Evolutionary conservation across 257 asterid species (phyloP), one percentile per base, ranked within the genome.

Genomic region (Solanum pimpinellifolium): DNA sequence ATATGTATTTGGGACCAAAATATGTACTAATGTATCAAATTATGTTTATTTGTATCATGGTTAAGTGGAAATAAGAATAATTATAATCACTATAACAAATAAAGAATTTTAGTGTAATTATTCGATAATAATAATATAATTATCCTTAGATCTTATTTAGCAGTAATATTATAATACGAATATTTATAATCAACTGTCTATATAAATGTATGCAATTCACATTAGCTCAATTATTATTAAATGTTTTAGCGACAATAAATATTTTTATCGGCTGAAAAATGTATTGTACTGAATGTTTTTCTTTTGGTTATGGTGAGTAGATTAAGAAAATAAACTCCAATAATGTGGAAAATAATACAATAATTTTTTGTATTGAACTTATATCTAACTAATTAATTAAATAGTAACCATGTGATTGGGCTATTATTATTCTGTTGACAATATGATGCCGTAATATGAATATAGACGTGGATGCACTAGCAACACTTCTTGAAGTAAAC

Each of bases 381-480:
- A n/a, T 31, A 80, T 11, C 65, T 31, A 8, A 46, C 27, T 4
- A 80, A 10, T 27, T 80, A 80, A 47, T 47, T 47, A 47, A 80
- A 47, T 80, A 39, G 12, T 12, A 47, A 29, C 85, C 88, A 49
- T 68, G 72, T 33, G 49, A 80, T 80, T 25, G 83, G 83, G 66
- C 27, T 46, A 27, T 47, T 47, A 47, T 47, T 47, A 80, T 47
- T 80, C 39, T 62, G 39, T 74, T 37, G 49, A 86, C 85, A 5
- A 80, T 75, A 18, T 70, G 82, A 72, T 80, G 88, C 75, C 88
- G 88, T 39, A 87, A 56, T 86, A 66, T 88, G 85, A 83, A 87
- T 41, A 37, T 35, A 16, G 56, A 92, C 93, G 92, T 89, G 93
- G 92, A 86, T 60, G 18, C 44, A 81, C 73, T 88, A 47, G 52